phyloP scores from a whole-genome alignment of 345 rosid species.

The Anacardium occidentale region DNA sequence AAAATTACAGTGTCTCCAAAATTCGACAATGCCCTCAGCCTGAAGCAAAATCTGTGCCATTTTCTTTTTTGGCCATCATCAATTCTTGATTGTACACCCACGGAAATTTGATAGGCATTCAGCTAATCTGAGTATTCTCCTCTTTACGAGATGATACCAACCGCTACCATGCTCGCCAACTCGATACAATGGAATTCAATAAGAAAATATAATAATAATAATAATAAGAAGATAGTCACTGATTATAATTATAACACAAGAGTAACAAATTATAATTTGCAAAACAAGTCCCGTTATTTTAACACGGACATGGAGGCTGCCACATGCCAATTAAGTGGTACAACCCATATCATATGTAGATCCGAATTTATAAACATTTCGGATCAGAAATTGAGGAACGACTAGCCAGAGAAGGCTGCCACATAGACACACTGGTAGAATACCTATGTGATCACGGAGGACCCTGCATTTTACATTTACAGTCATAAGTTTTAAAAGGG shows the following conservation, averaged over 20 bases:
- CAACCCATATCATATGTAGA: not conserved
- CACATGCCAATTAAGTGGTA: not conserved
- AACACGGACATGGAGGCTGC: not conserved
- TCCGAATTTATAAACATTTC: slow-evolving; percentile 17
- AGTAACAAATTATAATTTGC: not conserved
- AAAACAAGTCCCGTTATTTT: not conserved
- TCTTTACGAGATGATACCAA: no score
- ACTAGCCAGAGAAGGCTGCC: slow-evolving; percentile 6
- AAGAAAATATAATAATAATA: not conserved
- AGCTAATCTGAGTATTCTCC: no score
- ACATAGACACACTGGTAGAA: no score
- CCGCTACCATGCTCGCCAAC: no score
- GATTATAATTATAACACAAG: no score
- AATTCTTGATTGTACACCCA: no score
- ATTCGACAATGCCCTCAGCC: no score
- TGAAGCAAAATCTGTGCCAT: no score
- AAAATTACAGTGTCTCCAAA: no score
- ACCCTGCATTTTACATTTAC: not conserved
- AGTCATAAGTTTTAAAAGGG: slow-evolving; percentile 4
- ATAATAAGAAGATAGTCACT: no score
- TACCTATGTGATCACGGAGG: not conserved
- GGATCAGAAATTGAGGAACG: not conserved
- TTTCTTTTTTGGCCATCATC: no score
- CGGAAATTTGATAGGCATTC: no score
- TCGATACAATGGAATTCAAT: not conserved